These are phyloP conservation scores for Volvox africanus DNA, from an alignment of 139 green algal species.

Conservation along the genomic window DNA sequence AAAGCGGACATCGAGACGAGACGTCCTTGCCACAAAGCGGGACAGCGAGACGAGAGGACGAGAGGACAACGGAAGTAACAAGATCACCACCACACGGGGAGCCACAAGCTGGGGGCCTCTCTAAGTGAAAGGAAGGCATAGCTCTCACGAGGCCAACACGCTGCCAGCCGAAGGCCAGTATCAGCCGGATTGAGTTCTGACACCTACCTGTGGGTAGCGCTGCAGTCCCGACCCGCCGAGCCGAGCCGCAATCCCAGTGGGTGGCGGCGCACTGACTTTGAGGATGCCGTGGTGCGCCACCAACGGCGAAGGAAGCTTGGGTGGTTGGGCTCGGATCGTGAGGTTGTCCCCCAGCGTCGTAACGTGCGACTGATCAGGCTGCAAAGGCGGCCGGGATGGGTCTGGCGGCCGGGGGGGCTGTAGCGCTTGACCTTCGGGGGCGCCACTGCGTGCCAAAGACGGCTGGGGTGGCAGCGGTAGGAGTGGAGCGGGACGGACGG, in stretches of 20 bases:
- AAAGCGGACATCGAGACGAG: too few relatives aligned
- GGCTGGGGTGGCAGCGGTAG: background rate
- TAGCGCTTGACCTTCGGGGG: too few relatives aligned
- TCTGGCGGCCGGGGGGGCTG: background rate
- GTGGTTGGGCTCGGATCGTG: background rate
- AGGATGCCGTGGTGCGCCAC: background rate
- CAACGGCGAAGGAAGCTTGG: background rate
- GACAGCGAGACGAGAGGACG: too few relatives aligned
- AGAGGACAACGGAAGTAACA: too few relatives aligned
- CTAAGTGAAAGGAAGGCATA: too few relatives aligned
- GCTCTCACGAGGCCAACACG: too few relatives aligned
- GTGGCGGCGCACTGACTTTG: background rate
- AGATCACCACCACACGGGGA: too few relatives aligned
- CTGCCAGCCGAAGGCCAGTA: too few relatives aligned
- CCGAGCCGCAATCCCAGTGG: background rate
- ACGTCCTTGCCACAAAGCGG: too few relatives aligned
- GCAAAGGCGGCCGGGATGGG: background rate
- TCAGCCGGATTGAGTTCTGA: too few relatives aligned
- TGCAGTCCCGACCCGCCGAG: background rate
- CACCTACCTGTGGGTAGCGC: conserved; percentile 8
- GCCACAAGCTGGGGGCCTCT: too few relatives aligned
- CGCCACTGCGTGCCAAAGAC: background rate
- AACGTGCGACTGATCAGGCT: background rate
- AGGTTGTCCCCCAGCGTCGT: background rate
- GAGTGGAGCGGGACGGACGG: background rate